Conservation (phyloP, 1,284 basidiomycete genomes). For the Somion occarium region DNA sequence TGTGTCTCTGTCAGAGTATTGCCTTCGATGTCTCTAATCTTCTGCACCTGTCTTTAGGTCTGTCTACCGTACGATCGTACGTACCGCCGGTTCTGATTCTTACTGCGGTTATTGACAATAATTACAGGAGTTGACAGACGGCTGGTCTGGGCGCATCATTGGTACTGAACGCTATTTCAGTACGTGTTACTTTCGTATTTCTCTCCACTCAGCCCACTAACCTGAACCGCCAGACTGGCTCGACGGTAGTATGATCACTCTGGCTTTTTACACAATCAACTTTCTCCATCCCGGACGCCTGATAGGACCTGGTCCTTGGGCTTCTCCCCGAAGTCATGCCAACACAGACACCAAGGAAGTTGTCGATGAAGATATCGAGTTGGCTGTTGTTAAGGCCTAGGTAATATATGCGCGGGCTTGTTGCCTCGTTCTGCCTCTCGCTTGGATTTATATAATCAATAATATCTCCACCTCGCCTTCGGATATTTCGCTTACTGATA, state of each 20-base stretch:
- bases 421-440: too few species aligned
- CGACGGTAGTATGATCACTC: slow-evolving; percentile 52
- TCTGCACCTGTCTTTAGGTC: slow-evolving; percentile 25
- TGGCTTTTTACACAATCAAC: slow-evolving; percentile 51
- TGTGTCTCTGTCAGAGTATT: slow-evolving; percentile 11
- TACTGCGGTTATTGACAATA: not conserved
- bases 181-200: slow-evolving; percentile 18
- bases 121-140: slow-evolving; percentile 41
- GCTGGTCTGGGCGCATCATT: slow-evolving; percentile 51
- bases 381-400: too few species aligned
- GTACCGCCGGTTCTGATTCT: not conserved
- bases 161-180: slow-evolving; percentile 52
- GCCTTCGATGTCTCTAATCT: not conserved
- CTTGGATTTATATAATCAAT: too few species aligned
- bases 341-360: not conserved
- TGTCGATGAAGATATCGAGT: too few species aligned
- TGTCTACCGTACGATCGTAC: slow-evolving; percentile 44
- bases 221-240: slow-evolving; percentile 28
- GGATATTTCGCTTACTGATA: too few species aligned
- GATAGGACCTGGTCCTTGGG: slow-evolving; percentile 23
- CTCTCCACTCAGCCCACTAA: not conserved
- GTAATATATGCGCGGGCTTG: too few species aligned
- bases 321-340: not conserved
- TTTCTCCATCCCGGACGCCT: slow-evolving; percentile 43
- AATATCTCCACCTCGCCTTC: too few species aligned